These are phyloP conservation scores for Spathaspora girioi DNA, from an alignment of 805 yeast genomes.

Conservation along the genomic window DNA sequence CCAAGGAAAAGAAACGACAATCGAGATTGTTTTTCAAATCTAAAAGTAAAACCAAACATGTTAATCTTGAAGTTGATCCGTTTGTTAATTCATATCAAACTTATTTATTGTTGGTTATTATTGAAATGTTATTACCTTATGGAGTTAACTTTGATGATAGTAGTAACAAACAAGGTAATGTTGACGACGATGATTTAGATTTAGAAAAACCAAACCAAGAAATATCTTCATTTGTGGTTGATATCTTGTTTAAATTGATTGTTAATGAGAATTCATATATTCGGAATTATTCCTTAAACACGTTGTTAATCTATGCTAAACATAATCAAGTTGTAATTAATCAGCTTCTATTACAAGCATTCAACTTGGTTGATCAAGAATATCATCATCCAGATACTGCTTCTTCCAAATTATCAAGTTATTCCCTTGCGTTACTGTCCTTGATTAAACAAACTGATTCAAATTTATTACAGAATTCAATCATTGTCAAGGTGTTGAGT, in stretches of 20 bases:
- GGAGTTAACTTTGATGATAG: slow-evolving; percentile 28
- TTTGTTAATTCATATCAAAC: slow-evolving; percentile 34
- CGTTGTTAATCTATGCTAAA: slow-evolving; percentile 27
- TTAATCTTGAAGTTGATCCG: slow-evolving; percentile 19
- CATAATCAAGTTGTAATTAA: slow-evolving; percentile 33
- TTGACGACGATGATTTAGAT: slow-evolving; percentile 15
- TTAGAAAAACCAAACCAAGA: slow-evolving; percentile 8
- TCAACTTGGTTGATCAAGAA: slow-evolving; percentile 27
- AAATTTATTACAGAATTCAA: slow-evolving; percentile 33
- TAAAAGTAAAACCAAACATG: slow-evolving; percentile 17
- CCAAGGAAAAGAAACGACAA: slow-evolving; percentile 3
- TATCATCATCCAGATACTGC: slow-evolving; percentile 14
- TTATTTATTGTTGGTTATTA: slow-evolving; percentile 23
- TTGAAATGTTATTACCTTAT: slow-evolving; percentile 30
- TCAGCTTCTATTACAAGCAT: slow-evolving; percentile 27
- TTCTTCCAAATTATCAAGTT: slow-evolving; percentile 24
- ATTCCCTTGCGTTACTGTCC: slow-evolving; percentile 33
- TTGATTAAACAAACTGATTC: slow-evolving; percentile 34
- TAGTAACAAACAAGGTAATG: slow-evolving; percentile 2
- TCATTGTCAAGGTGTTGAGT: slow-evolving; percentile 39
- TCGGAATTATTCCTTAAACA: slow-evolving; percentile 30
- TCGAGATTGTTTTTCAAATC: slow-evolving; percentile 22
- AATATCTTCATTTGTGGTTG: slow-evolving; percentile 21
- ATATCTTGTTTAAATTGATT: slow-evolving; percentile 26
- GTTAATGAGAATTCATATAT: slow-evolving; percentile 31